phyloP scores from a whole-genome alignment of 2,329 filamentous ascomycete genomes.

The Cladobotryum protrusum region DNA sequence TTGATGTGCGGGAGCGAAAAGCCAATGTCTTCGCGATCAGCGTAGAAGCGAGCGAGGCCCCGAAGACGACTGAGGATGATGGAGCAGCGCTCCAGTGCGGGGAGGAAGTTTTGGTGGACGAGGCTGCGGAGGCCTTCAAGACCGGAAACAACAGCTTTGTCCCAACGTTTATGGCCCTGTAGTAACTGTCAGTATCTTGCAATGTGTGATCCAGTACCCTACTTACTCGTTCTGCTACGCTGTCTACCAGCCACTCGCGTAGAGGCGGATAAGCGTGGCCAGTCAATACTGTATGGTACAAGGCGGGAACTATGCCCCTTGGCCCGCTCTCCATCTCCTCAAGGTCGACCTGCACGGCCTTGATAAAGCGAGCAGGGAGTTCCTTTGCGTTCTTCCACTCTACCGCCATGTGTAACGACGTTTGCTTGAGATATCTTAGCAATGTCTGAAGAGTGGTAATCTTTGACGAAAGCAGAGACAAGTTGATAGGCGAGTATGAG shows the following conservation, averaged over 20 bases:
- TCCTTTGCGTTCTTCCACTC: slow-evolving; percentile 83
- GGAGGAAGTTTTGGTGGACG: slow-evolving; percentile 81
- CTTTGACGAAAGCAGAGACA: slow-evolving; percentile 80
- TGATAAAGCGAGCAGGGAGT: slow-evolving; percentile 70
- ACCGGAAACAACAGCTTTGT: slow-evolving; percentile 73
- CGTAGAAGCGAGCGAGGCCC: slow-evolving; percentile 76
- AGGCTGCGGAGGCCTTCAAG: slow-evolving; percentile 72
- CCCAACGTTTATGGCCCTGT: slow-evolving; percentile 90
- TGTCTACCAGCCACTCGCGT: slow-evolving; percentile 83
- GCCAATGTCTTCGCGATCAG: slow-evolving; percentile 58
- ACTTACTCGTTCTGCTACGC: slow-evolving; percentile 68
- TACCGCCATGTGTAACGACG: slow-evolving; percentile 67
- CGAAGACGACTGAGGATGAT: slow-evolving; percentile 77
- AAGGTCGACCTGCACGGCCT: slow-evolving; percentile 70
- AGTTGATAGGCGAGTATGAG: slow-evolving; percentile 67
- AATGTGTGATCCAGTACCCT: slow-evolving; percentile 54
- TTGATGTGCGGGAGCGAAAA: slow-evolving; percentile 59
- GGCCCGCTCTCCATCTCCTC: slow-evolving; percentile 52
- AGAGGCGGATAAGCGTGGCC: slow-evolving; percentile 71
- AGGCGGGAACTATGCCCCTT: slow-evolving; percentile 60
- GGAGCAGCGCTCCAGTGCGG: slow-evolving; percentile 74
- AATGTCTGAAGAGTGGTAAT: slow-evolving; percentile 83
- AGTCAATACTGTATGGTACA: slow-evolving; percentile 80
- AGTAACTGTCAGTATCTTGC: not conserved
- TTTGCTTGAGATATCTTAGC: slow-evolving; percentile 76